Evolutionary conservation across 2,329 filamentous ascomycete genomes (phyloP), one percentile per base, ranked within the genome.

Genomic region (Talaromyces rugulosus): DNA sequence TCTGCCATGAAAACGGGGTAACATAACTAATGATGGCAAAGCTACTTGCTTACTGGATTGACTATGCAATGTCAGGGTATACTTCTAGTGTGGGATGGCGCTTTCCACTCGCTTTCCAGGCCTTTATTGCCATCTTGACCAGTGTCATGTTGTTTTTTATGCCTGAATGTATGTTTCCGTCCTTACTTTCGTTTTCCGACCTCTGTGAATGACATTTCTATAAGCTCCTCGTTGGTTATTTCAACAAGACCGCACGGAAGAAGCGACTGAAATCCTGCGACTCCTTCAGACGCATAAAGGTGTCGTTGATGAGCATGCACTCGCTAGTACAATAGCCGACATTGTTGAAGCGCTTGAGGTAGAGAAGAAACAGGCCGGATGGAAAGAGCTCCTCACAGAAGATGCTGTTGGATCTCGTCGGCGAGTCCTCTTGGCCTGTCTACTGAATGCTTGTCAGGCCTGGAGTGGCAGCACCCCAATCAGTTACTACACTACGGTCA

Each of bases 401-500:
- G 63, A 67, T 33, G 34, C 60, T 6, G 57, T 67, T 14, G 31
- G 57, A 1, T 64, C 63, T 28, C 54, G 64, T 9, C 57, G 62
- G 2, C 54, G 66, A 33, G 65, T 67, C 4, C 58, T 57, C 5
- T 52, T 64, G 8, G 63, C 66, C 1, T 65, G 65, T 33, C 56
- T 64, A 8, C 27, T 68, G 11, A 66, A 67, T 56, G 63, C 62
- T 9, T 66, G 61, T 27, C 65, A 70, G 57, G 67, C 69, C 44
- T 62, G 65, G 60, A 65, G 62, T 28, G 69, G 70, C 1, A 71
- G 69, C 57, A 72, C 69, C 2, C 66, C 70, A n/a, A 62, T 72
- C 55, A 72, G 66, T 34, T 72, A 70, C 58, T 72, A 70, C 58
- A 67, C 70, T 3, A 68, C 70, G 2, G 67, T 66, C 7, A 66